Conservation (phyloP, 192 early-diverging fungal genomes). For the Spizellomyces punctatus region DNA sequence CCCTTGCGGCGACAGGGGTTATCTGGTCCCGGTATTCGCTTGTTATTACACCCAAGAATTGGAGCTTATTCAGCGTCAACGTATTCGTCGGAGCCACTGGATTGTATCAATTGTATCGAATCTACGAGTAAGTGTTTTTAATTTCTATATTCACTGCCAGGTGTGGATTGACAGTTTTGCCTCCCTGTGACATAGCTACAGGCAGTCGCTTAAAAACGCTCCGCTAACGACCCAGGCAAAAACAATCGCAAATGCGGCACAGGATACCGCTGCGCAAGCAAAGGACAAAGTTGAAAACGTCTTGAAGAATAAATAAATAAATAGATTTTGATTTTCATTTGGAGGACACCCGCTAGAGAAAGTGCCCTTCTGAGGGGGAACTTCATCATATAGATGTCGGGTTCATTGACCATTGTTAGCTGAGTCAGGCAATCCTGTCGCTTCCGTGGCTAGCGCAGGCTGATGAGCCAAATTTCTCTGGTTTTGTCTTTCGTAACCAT, state of each 20-base stretch:
- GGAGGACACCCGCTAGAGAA: too few species aligned
- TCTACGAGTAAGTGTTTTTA: constrained; percentile 59
- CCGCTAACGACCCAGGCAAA: constrained; percentile 12
- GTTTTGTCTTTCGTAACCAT: too few species aligned
- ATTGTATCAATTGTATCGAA: constrained; percentile 82
- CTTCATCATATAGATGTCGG: too few species aligned
- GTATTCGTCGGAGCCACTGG: constrained; percentile 91
- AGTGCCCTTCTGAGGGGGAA: too few species aligned
- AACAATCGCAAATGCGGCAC: background rate
- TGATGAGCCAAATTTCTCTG: background rate
- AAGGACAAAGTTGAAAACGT: constrained; percentile 7
- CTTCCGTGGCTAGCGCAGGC: background rate
- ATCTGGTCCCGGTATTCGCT: constrained; percentile 98
- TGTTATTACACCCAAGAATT: constrained; percentile 94
- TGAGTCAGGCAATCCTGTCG: too few species aligned
- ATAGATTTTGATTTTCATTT: too few species aligned
- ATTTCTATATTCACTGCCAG: background rate
- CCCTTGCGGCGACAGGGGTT: constrained; percentile 89
- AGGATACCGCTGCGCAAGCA: background rate
- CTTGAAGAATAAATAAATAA: too few species aligned
- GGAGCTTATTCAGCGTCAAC: constrained; percentile 87
- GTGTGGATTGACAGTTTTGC: background rate
- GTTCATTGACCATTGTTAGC: too few species aligned
- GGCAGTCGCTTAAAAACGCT: constrained; percentile 6
- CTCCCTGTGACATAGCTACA: constrained; percentile 1